A percentile compares a stretch with the other conserved stretches of the same genome.
These are phyloP conservation scores for Cytospora leucostoma DNA, from an alignment of 2,329 filamentous ascomycete genomes.

Conservation along the genomic window DNA sequence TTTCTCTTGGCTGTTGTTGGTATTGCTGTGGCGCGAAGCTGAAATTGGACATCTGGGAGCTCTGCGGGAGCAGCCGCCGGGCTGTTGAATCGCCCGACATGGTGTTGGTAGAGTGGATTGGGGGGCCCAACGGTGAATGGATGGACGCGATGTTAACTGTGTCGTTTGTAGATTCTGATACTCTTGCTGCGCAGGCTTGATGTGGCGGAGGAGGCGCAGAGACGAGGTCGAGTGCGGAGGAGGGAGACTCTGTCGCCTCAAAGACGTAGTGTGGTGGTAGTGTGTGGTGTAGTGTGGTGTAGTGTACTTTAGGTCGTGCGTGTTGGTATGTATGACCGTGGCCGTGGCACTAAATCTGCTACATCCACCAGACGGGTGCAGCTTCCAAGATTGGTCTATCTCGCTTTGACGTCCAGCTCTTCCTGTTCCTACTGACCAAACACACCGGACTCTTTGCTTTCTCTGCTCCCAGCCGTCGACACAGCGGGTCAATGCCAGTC, in stretches of 20 bases:
- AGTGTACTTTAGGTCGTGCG: not conserved
- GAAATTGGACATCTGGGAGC: slow-evolving; percentile 72
- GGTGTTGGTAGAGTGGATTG: slow-evolving; percentile 25
- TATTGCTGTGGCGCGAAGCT: slow-evolving; percentile 68
- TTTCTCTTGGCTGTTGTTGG: slow-evolving; percentile 64
- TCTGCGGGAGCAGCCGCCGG: slow-evolving; percentile 66
- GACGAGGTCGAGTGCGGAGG: slow-evolving; percentile 14
- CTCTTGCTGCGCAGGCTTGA: not conserved
- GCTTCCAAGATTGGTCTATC: not conserved
- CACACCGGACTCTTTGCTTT: not conserved
- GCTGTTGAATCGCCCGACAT: slow-evolving; percentile 67
- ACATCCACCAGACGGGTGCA: not conserved
- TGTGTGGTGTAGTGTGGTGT: slow-evolving; percentile 12
- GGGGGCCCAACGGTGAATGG: slow-evolving; percentile 1
- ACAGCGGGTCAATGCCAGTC: not conserved
- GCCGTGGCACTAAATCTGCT: not conserved
- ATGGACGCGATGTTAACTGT: not conserved
- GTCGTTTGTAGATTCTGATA: not conserved
- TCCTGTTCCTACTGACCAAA: not conserved
- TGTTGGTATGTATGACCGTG: no score
- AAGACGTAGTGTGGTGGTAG: not conserved
- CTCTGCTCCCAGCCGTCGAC: not conserved
- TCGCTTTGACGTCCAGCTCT: not conserved
- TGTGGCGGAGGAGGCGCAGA: not conserved
- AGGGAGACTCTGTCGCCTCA: slow-evolving; percentile 12